Base-by-base conservation (phyloP, 2,329 filamentous ascomycete species). In the Cryoendolithus antarcticus region DNA sequence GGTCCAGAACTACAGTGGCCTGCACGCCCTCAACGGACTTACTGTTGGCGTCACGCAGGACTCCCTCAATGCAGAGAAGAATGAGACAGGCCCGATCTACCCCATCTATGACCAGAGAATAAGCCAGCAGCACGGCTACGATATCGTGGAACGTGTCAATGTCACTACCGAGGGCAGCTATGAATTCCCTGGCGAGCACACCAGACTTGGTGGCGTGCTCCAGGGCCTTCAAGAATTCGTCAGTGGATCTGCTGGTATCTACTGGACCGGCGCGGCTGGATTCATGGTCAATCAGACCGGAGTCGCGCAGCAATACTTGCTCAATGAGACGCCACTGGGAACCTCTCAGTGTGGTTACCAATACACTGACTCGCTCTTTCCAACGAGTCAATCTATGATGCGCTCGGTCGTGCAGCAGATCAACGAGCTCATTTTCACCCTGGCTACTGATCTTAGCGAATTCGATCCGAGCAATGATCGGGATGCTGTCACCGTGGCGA, bases 341-440 rank as follows among this genome's bases (percentile, higher is more conserved):
- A 36, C 47, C 31, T 12, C 24, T 27, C 30, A 42, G 3, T 51
- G 49, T 21, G 49, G 42, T 21, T 52, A 41, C 21, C 9, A 33
- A 9, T 51, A 31, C 35, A 32, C 30, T 5, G 40, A 50, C 33
- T 43, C 48, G 0, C 35, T 51, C 11, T 28, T 31, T 3, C 33
- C 32, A 6, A 4, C 38, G 38, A 5, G 13, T 34, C 6, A 35
- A 12, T 30, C 38, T 2, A 31, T 43, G 30, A 24, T 34, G 19
- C 41, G 11, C 15, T 44, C 21, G 39, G 43, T 37, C 24, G 43
- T 41, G n/a, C 38, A 21, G 21, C 39, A 11, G 11, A 49, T 50
- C 40, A 52, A 52, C 37, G 31, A 42, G 13, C 44, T 50, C 35
- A 52, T 48, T 43, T 50, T 52, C 33, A 31, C 33, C 1, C n/a